Evolutionary conservation across 352 stramenopile genomes (phyloP).

Genomic region (Globisporangium radiosum): DNA sequence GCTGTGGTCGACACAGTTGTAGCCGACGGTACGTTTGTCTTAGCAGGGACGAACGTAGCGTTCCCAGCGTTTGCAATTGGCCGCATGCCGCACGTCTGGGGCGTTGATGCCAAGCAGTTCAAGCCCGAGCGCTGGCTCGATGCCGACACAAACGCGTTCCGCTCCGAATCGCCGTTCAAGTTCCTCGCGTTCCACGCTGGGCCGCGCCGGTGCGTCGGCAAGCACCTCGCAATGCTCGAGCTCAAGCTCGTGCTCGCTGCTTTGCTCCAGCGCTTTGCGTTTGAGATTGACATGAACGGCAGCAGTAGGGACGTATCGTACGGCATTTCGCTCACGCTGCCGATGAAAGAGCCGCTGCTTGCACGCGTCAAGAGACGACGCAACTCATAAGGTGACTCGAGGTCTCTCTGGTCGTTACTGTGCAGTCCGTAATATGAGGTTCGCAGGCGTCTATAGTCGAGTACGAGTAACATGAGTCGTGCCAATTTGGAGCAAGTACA

Average conservation of each 20-base stretch:
- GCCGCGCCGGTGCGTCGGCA: constrained; percentile 34
- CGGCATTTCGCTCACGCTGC: constrained; percentile 10
- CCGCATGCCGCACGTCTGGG: constrained; percentile 20
- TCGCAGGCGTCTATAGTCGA: no score
- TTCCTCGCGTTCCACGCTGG: constrained; percentile 40
- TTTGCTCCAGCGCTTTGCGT: constrained; percentile 23
- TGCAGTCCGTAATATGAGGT: no score
- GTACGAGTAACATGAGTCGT: no score
- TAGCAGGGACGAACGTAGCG: constrained; percentile 13
- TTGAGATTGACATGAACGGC: constrained; percentile 3
- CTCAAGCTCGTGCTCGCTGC: constrained; percentile 31
- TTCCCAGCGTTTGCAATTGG: constrained; percentile 23
- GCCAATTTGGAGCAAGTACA: no score
- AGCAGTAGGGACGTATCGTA: constrained; percentile 4
- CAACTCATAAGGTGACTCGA: background rate
- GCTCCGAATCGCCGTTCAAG: constrained; percentile 24
- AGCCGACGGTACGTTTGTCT: constrained; percentile 21
- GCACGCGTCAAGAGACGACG: background rate
- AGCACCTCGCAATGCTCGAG: constrained; percentile 34
- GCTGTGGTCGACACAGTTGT: constrained; percentile 18
- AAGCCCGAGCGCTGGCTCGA: constrained; percentile 29
- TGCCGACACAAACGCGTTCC: constrained; percentile 9
- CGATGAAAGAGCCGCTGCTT: constrained; percentile 3
- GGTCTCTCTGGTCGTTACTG: no score
- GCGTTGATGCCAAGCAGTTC: constrained; percentile 21